These are phyloP conservation scores for Lathyrus aphaca DNA, from an alignment of 306 rosid species.

Conservation along the genomic window DNA sequence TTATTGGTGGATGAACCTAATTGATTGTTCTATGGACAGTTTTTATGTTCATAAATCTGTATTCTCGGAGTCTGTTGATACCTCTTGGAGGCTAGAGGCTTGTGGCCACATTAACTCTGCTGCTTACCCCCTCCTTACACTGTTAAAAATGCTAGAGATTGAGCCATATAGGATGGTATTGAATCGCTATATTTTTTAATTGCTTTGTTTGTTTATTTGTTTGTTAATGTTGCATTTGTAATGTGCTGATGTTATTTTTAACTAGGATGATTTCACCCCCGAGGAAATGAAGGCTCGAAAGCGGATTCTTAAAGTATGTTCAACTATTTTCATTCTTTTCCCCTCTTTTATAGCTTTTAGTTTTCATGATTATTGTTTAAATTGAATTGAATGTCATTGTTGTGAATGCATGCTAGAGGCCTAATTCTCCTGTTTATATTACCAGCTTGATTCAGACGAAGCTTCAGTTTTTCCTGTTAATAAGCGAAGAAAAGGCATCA, in stretches of 20 bases:
- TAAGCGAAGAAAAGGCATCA: constrained; percentile 58
- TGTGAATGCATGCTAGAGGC: not conserved
- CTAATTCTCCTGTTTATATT: constrained; percentile 24
- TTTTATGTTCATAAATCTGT: constrained; percentile 62
- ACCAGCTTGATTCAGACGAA: constrained; percentile 63
- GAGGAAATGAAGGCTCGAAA: constrained; percentile 77
- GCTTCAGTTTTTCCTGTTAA: constrained; percentile 50
- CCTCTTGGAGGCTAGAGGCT: constrained; percentile 72
- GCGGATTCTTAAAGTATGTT: constrained; percentile 64
- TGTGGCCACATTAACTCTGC: constrained; percentile 49
- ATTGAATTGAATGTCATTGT: not conserved
- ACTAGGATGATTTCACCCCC: constrained; percentile 83
- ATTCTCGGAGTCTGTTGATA: constrained; percentile 49
- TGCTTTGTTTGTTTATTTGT: not conserved
- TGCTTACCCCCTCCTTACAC: constrained; percentile 62
- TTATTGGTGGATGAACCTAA: constrained; percentile 15
- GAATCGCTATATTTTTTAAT: not conserved
- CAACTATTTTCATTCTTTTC: not conserved
- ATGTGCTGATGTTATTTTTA: constrained; percentile 12
- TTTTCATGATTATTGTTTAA: not conserved
- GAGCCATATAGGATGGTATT: constrained; percentile 65
- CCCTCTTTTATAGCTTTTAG: not conserved
- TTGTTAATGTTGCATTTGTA: constrained; percentile 17
- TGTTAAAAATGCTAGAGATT: constrained; percentile 63
- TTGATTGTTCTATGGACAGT: constrained; percentile 42